phyloP scores from a whole-genome alignment of 768 basidiomycete species.

The Trametes gibbosa region DNA sequence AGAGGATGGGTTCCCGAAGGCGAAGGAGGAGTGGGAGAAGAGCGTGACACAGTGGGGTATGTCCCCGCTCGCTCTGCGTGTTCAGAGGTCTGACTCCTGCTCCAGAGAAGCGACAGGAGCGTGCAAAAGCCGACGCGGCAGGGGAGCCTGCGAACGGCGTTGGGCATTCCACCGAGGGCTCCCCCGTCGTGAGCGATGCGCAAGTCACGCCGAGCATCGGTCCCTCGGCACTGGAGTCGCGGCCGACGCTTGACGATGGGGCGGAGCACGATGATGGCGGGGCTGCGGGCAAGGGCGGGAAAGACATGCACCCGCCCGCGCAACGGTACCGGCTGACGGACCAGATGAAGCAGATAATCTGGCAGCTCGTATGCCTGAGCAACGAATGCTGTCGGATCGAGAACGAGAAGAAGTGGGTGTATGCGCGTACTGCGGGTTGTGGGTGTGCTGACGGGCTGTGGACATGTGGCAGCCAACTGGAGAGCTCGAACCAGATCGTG shows the following conservation, averaged over 20 bases:
- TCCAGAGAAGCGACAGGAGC: conserved; percentile 46
- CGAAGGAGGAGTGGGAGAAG: conserved; percentile 76
- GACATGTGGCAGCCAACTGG: conserved; percentile 40
- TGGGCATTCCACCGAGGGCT: conserved; percentile 37
- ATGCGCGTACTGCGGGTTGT: background rate
- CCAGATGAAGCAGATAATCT: conserved; percentile 73
- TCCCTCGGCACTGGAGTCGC: conserved; percentile 3
- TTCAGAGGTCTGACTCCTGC: background rate
- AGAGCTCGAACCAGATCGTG: conserved; percentile 66
- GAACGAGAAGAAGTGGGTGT: conserved; percentile 60
- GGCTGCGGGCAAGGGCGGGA: conserved; percentile 29
- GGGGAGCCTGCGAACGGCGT: conserved; percentile 29
- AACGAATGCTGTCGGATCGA: conserved; percentile 76
- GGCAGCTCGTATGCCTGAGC: conserved; percentile 77
- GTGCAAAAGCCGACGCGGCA: conserved; percentile 34
- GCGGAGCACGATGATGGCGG: conserved; percentile 27
- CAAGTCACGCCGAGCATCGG: conserved; percentile 20
- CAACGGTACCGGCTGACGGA: conserved; percentile 82
- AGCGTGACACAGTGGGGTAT: conserved; percentile 66
- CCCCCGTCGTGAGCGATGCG: conserved; percentile 22
- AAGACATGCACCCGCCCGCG: conserved; percentile 58
- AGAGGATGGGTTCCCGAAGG: conserved; percentile 61
- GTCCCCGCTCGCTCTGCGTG: conserved; percentile 15
- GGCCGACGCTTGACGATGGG: conserved; percentile 22
- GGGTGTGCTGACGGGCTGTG: background rate